phyloP scores from a whole-genome alignment of 352 stramenopile genomes.

The Phytophthora boehmeriae region DNA sequence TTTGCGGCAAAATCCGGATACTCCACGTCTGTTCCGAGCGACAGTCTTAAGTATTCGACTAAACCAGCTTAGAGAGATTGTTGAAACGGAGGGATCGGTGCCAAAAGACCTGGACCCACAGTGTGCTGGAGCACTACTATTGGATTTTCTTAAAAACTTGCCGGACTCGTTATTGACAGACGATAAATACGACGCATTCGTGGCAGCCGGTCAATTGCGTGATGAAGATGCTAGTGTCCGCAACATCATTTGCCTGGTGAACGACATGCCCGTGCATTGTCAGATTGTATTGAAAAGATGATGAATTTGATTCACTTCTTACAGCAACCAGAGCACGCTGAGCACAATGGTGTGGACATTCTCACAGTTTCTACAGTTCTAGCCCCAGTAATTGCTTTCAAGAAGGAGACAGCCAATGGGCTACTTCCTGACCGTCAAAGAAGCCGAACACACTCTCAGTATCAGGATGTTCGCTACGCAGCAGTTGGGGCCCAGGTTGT shows the following conservation, averaged over 20 bases:
- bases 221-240: conserved; percentile 79
- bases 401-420: conserved; percentile 56
- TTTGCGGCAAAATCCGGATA: conserved; percentile 60
- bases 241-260: conserved; percentile 83
- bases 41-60: conserved; percentile 78
- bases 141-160: conserved; percentile 84
- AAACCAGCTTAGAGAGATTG: conserved; percentile 74
- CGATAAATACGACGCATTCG: conserved; percentile 85
- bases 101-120: conserved; percentile 68
- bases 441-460: conserved; percentile 56
- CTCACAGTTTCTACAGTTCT: conserved; percentile 64
- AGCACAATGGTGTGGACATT: conserved; percentile 72
- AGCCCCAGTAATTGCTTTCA: conserved; percentile 80
- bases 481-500: conserved; percentile 78
- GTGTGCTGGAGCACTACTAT: conserved; percentile 65
- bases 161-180: conserved; percentile 76
- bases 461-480: conserved; percentile 78
- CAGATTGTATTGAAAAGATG: conserved; percentile 79
- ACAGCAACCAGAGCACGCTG: conserved; percentile 58
- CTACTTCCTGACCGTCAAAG: conserved; percentile 42
- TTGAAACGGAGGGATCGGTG: conserved; percentile 67
- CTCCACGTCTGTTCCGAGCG: conserved; percentile 77
- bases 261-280: conserved; percentile 68
- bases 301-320: conserved; percentile 75
- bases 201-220: conserved; percentile 66